Base-by-base conservation (phyloP, 306 rosid genomes). In the Trifolium dubium region DNA sequence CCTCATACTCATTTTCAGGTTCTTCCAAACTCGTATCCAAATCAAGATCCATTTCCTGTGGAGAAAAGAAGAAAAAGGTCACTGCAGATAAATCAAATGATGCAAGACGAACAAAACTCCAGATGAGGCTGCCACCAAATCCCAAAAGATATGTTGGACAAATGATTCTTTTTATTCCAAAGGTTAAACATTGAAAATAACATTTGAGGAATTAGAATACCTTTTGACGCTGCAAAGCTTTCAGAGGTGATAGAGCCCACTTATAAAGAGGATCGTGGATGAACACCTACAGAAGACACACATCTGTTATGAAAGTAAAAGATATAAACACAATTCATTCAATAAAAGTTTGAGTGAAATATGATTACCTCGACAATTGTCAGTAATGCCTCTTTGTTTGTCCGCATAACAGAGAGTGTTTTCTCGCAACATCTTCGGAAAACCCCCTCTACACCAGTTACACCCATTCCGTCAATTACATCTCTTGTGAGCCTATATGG, bases 141-240 rank as follows among this genome's bases (percentile, higher is more conserved):
- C 61, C 15, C 67, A 39, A 6, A 10, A 39, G 65, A 62, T 68
- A 72, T 66, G 81, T 67, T 35, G 51, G 69, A 71, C 44, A 64
- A 17, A 30, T 4, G 18, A 6, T 30, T 59, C 17, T 59, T 12
- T 59, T 59, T 59, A 19, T 28, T 59, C 9, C 8, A 12, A 31
- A 11, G 18, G 34, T 5, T 64, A 72, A 47, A 46, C 29, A 62
- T 54, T 30, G 53, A 77, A 71, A 64, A 58, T 53, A 64, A 37
- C 4, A 41, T 19, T 41, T 12, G 62, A 65, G 62, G 62, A 43
- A 41, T 54, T 43, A 23, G 61, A 64, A 74, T 85, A 89, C 98
- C 96, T 93, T 93, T 64, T 93, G 98, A 64, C 98, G 98, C 86
- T 89, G 98, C 86, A 93, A 89, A 30, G 97, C 98, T 81, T 91